These are phyloP conservation scores for Xylaria telfairii DNA, from an alignment of 495 filamentous ascomycete genomes.

Conservation along the genomic window DNA sequence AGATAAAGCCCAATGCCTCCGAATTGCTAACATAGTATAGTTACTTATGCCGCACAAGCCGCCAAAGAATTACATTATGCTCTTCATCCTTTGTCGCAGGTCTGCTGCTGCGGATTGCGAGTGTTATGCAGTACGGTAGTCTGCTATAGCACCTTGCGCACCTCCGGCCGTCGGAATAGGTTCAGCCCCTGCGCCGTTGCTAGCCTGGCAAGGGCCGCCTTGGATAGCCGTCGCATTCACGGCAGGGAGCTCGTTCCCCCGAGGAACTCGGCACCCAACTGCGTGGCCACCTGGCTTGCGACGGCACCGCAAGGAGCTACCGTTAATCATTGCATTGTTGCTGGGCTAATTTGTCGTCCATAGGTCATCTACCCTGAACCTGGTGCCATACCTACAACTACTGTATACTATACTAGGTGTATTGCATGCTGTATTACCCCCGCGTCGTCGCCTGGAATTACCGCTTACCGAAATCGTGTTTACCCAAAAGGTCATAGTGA, in stretches of 20 bases:
- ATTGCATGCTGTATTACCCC: background rate
- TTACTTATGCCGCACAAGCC: background rate
- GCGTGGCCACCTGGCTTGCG: background rate
- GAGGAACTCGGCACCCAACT: background rate
- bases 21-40: background rate
- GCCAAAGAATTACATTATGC: background rate
- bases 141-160: background rate
- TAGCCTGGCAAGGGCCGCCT: slow-evolving; percentile 3
- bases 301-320: background rate
- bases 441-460: background rate
- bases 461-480: background rate
- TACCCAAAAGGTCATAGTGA: background rate
- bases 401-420: no score
- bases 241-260: slow-evolving; percentile 8
- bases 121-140: background rate
- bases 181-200: background rate
- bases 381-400: background rate
- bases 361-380: background rate
- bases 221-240: background rate
- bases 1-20: background rate
- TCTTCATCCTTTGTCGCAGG: background rate
- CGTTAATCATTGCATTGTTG: background rate
- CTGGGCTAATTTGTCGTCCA: slow-evolving; percentile 8
- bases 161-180: background rate
- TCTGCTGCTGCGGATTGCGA: background rate